These are phyloP conservation scores for Aristolochia californica DNA, from an alignment of 164 flowering plant genomes.

Conservation along the genomic window DNA sequence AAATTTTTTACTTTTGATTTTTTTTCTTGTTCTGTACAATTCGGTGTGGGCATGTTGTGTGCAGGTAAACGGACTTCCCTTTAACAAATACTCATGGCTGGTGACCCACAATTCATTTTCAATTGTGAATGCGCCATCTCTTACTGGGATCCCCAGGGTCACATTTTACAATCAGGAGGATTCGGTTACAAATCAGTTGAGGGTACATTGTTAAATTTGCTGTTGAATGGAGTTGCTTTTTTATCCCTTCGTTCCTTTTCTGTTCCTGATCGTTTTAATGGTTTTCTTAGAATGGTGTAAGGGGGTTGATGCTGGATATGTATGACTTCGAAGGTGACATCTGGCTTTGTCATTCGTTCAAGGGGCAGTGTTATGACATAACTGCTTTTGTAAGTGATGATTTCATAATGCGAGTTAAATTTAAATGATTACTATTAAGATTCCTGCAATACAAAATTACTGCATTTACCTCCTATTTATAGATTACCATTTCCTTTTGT, in stretches of 20 bases:
- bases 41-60: background rate
- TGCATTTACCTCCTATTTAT: no score
- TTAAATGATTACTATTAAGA: no score
- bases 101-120: slow-evolving; percentile 92
- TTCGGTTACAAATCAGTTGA: slow-evolving; percentile 74
- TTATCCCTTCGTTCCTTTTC: background rate
- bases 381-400: slow-evolving; percentile 78
- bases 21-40: background rate
- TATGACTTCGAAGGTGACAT: slow-evolving; percentile 81
- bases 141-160: slow-evolving; percentile 60
- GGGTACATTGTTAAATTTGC: slow-evolving; percentile 23
- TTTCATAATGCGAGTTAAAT: no score
- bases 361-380: slow-evolving; percentile 84
- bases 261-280: background rate
- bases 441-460: no score
- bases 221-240: background rate
- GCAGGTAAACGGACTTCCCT: slow-evolving; percentile 77
- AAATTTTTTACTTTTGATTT: background rate
- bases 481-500: no score
- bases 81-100: slow-evolving; percentile 92
- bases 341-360: slow-evolving; percentile 98
- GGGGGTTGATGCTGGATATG: slow-evolving; percentile 99
- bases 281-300: slow-evolving; percentile 70
- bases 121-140: slow-evolving; percentile 61
- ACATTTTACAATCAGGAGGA: slow-evolving; percentile 96